phyloP scores from a whole-genome alignment of 345 rosid genomes.

The Eucalyptus pauciflora region DNA sequence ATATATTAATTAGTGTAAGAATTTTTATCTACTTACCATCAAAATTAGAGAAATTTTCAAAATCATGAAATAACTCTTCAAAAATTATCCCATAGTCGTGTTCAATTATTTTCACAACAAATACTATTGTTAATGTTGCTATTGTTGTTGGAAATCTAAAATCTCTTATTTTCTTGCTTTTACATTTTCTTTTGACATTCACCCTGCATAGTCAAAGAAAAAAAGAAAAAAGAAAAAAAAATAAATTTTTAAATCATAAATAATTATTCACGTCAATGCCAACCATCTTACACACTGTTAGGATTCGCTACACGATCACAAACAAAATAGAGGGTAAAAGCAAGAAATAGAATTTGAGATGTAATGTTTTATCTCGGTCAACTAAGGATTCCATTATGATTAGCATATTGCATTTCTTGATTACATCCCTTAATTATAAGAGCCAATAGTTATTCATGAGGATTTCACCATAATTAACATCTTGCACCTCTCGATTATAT shows the following conservation, averaged over 20 bases:
- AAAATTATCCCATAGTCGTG: background rate
- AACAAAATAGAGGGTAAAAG: no score
- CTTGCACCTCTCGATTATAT: no score
- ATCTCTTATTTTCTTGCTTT: background rate
- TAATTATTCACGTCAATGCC: rapidly evolving
- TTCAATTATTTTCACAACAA: background rate
- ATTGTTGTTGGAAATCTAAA: background rate
- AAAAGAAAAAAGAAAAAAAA: rapidly evolving
- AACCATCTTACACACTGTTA: rapidly evolving
- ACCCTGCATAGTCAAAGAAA: background rate
- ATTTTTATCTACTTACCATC: background rate
- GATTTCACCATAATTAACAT: no score
- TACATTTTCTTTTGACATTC: background rate
- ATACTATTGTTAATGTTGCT: background rate
- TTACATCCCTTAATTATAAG: no score
- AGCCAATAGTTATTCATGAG: no score
- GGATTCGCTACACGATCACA: no score
- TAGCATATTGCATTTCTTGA: no score
- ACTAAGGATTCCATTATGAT: no score
- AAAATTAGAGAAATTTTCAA: background rate
- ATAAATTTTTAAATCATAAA: no score
- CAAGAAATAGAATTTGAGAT: no score
- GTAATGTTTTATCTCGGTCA: no score
- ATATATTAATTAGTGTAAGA: background rate
- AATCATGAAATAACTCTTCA: background rate